Conservation (phyloP, 441 rosid genomes). For the Gossypium davidsonii region DNA sequence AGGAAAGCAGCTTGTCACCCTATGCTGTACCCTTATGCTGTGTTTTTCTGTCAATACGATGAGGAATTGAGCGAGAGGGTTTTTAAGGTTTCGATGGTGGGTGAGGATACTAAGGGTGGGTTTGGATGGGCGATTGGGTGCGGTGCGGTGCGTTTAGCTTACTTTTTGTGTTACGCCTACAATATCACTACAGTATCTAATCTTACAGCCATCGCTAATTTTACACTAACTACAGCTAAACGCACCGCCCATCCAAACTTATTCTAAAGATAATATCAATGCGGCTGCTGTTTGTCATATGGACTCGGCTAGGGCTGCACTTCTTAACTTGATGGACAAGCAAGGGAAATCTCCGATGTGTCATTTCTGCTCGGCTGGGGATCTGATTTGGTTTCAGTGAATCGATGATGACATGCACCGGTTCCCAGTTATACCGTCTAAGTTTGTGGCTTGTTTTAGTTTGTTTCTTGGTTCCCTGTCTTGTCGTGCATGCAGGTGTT, state of each 20-base stretch:
- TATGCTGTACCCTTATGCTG: constrained; percentile 69
- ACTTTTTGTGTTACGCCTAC: too few relatives aligned
- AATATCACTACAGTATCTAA: too few relatives aligned
- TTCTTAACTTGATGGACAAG: constrained; percentile 40
- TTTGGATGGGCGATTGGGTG: too few relatives aligned
- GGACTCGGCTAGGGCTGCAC: constrained; percentile 64
- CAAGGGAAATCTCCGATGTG: constrained; percentile 61
- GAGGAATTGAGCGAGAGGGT: constrained; percentile 31
- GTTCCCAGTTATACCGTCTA: neutral
- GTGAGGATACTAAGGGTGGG: constrained; percentile 27
- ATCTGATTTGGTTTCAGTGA: constrained; percentile 43
- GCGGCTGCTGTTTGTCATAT: constrained; percentile 64
- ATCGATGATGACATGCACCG: neutral
- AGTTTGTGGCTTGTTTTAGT: neutral
- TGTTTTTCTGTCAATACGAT: constrained; percentile 62
- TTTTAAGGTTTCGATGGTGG: constrained; percentile 37
- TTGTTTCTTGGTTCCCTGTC: neutral
- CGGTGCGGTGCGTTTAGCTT: too few relatives aligned
- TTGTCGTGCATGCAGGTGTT: neutral
- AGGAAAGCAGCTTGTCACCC: constrained; percentile 58
- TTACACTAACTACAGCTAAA: too few relatives aligned
- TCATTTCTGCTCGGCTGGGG: constrained; percentile 58
- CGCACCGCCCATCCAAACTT: too few relatives aligned
- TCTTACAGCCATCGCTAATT: too few relatives aligned
- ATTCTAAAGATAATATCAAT: constrained; percentile 24